Evolutionary conservation across 2,329 filamentous ascomycete species (phyloP).

Genomic region (Stenocarpella maydis): DNA sequence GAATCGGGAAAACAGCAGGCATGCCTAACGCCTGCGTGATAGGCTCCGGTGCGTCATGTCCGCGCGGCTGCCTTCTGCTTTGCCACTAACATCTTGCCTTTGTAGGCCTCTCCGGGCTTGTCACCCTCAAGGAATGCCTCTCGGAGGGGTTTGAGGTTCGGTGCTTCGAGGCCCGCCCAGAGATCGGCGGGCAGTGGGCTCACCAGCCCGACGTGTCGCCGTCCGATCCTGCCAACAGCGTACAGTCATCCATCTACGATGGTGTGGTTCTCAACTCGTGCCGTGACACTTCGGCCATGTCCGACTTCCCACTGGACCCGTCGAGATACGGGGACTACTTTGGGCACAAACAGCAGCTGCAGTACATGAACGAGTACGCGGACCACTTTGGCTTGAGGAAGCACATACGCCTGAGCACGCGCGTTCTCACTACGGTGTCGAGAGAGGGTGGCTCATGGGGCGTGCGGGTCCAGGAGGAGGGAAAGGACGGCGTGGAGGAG

Average conservation of each 20-base stretch:
- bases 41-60: slow-evolving; percentile 20
- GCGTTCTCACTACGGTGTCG: slow-evolving; percentile 44
- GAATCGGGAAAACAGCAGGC: neutral
- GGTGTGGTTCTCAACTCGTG: slow-evolving; percentile 48
- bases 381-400: slow-evolving; percentile 46
- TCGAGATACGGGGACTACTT: slow-evolving; percentile 48
- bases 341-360: slow-evolving; percentile 45
- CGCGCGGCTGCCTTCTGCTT: neutral
- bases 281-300: slow-evolving; percentile 49
- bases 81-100: neutral
- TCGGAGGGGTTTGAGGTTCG: slow-evolving; percentile 46
- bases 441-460: slow-evolving; percentile 42
- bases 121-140: slow-evolving; percentile 49
- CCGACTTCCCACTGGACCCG: slow-evolving; percentile 51
- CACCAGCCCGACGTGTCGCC: slow-evolving; percentile 43
- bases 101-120: slow-evolving; percentile 46
- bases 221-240: slow-evolving; percentile 37
- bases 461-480: slow-evolving; percentile 39
- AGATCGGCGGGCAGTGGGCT: slow-evolving; percentile 50
- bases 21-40: slow-evolving; percentile 32
- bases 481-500: slow-evolving; percentile 37
- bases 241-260: slow-evolving; percentile 45
- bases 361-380: slow-evolving; percentile 49
- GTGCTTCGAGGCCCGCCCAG: slow-evolving; percentile 46
- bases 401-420: slow-evolving; percentile 46